Base-by-base conservation (phyloP, 139 green algal species). In the Deuterostichococcus epilithicus region DNA sequence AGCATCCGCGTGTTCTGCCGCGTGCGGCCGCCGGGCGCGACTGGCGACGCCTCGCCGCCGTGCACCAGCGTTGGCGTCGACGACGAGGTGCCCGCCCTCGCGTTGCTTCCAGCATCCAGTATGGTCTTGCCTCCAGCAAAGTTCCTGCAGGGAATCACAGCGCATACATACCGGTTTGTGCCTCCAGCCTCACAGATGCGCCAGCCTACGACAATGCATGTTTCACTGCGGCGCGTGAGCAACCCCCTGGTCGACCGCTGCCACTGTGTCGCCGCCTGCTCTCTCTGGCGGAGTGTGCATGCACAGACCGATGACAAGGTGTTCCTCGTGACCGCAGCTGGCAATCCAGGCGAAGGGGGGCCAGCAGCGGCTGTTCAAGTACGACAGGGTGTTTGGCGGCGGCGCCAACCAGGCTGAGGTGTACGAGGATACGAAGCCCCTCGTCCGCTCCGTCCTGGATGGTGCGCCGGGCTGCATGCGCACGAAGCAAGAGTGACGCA, bases 1-100 rank as follows among this genome's bases (percentile, higher is more conserved):
- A 89, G 82, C 78, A 97, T 97, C 81, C 85, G 93, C 34, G 93
- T 97, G 1, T 97, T 93, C 84, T 96, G 91, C 87, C 84, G 93
- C 39, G 85, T 96, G 32, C 85, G 92, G 0, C 91, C 91, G 0
- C 34, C 75, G 15, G 92, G 91, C 60, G 79, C 73, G 25, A 94
- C 92, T 1, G 90, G 89, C n/a, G 90, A 95, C 74, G 18, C 38
- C 70, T 66, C 70, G 20, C 37, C 37, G 1, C 28, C 38, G 0
- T 74, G 69, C 37, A 52, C 28, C 38, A 38, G 22, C 32, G 30
- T 10, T 4, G 28, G 52, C 52, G 18, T 63, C 52, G 52, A 63
- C 28, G 52, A 20, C 52, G 52, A 63, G 52, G 52, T 63, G 10
- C 8, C 3, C n/a, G n/a, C n/a, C n/a, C n/a, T n/a, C 42, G 42